Conservation (phyloP, 441 rosid genomes). For the Populus hybrid region DNA sequence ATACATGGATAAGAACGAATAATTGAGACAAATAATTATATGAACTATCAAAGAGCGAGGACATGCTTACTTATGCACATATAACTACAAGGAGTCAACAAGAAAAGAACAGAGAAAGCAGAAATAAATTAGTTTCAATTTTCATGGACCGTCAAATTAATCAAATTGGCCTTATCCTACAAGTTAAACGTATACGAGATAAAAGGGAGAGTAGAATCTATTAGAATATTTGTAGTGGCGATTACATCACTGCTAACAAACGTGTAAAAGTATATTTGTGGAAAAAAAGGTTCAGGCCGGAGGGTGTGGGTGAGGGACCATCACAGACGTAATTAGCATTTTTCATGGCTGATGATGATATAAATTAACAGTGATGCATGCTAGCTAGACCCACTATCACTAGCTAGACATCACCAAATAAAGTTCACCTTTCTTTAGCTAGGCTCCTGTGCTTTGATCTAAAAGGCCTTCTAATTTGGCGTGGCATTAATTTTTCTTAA, state of each 20-base stretch:
- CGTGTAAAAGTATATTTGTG: not conserved
- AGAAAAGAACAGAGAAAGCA: too few species aligned
- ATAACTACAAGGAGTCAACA: too few species aligned
- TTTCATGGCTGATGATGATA: not conserved
- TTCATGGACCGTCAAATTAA: not conserved
- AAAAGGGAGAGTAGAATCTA: too few species aligned
- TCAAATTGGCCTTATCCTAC: not conserved
- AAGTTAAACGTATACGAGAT: too few species aligned
- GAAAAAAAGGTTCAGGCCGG: not conserved
- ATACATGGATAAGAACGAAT: too few species aligned
- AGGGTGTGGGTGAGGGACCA: constrained; percentile 8
- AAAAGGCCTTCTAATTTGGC: not conserved
- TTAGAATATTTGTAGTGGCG: not conserved
- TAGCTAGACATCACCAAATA: constrained; percentile 2
- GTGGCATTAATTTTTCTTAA: too few species aligned
- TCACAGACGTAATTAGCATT: constrained; percentile 9
- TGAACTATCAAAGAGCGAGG: too few species aligned
- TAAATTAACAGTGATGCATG: constrained; percentile 3
- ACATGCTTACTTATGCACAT: too few species aligned
- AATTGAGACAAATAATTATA: too few species aligned
- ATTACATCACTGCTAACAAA: not conserved
- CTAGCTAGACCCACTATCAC: not conserved
- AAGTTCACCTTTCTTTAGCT: not conserved
- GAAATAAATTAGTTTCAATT: too few species aligned
- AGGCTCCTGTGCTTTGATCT: not conserved